Percentiles rank a stretch among this genome's conserved stretches.
Evolutionary conservation across 345 rosid genomes (phyloP).

Genomic region (Ceriops tagal): DNA sequence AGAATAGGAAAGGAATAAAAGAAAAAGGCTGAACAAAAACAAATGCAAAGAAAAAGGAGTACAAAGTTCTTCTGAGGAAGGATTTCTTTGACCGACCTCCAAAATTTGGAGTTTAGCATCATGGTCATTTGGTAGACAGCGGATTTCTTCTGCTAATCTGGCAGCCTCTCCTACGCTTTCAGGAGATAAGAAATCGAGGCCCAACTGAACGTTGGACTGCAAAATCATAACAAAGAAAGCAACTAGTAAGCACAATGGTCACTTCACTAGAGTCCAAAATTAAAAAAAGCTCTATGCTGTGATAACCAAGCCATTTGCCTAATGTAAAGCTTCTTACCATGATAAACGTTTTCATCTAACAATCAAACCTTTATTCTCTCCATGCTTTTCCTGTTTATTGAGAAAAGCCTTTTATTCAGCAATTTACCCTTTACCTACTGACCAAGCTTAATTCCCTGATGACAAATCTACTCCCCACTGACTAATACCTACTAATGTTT

Average conservation of each 20-base stretch:
- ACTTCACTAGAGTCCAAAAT: neutral
- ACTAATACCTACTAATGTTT: neutral
- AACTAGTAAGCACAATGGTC: neutral
- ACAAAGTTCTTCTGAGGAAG: slow-evolving; percentile 17
- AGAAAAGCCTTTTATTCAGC: neutral
- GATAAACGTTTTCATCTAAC: too few species aligned
- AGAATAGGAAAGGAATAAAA: neutral
- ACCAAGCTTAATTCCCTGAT: neutral
- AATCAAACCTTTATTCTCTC: neutral
- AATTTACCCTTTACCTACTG: neutral
- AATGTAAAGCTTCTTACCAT: too few species aligned
- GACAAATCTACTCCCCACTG: neutral
- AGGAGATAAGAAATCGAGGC: slow-evolving; percentile 87
- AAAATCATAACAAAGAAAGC: slow-evolving; percentile 11
- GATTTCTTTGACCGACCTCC: slow-evolving; percentile 54
- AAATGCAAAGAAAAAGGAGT: slow-evolving; percentile 12
- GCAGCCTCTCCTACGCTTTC: slow-evolving; percentile 83
- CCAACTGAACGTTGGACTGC: slow-evolving; percentile 90
- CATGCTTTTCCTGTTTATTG: neutral
- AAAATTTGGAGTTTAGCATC: slow-evolving; percentile 78
- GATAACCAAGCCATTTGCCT: neutral
- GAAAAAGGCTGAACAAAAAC: neutral
- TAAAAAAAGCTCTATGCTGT: neutral
- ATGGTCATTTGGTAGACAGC: slow-evolving; percentile 80
- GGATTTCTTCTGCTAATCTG: slow-evolving; percentile 74